Evolutionary conservation across 2,329 filamentous ascomycete genomes (phyloP).

Genomic region (Lasiodiplodia sp.): DNA sequence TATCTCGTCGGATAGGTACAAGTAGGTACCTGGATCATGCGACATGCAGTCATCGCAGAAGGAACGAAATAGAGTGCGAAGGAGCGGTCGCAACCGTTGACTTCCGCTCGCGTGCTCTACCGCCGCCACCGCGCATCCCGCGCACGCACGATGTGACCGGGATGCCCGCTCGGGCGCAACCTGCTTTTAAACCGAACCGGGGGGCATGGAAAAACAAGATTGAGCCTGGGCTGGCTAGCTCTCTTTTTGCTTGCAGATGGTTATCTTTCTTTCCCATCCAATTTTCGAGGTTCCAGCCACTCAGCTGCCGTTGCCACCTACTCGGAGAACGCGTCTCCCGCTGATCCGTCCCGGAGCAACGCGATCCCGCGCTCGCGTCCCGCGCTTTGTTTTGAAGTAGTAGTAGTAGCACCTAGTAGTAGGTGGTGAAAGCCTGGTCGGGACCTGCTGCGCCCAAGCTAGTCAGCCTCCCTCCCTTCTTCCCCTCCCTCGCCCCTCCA

Average conservation of each 20-base stretch:
- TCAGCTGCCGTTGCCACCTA: background rate
- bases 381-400: no score
- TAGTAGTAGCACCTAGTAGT: background rate
- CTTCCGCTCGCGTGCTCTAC: background rate
- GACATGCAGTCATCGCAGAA: background rate
- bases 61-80: background rate
- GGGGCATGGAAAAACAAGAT: background rate
- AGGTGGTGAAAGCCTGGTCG: background rate
- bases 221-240: background rate
- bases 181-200: background rate
- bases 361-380: background rate
- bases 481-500: background rate
- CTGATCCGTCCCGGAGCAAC: background rate
- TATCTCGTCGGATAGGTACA: background rate
- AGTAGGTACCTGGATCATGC: background rate
- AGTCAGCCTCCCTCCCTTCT: background rate
- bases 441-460: background rate
- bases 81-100: background rate
- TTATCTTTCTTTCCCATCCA: slow-evolving; percentile 1
- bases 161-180: background rate
- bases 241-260: background rate
- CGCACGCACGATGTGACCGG: background rate
- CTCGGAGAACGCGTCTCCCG: background rate
- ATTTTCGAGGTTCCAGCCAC: background rate
- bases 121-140: background rate